Base-by-base conservation (phyloP, 1,284 basidiomycete genomes). In the Cutaneotrichosporon sp. region DNA sequence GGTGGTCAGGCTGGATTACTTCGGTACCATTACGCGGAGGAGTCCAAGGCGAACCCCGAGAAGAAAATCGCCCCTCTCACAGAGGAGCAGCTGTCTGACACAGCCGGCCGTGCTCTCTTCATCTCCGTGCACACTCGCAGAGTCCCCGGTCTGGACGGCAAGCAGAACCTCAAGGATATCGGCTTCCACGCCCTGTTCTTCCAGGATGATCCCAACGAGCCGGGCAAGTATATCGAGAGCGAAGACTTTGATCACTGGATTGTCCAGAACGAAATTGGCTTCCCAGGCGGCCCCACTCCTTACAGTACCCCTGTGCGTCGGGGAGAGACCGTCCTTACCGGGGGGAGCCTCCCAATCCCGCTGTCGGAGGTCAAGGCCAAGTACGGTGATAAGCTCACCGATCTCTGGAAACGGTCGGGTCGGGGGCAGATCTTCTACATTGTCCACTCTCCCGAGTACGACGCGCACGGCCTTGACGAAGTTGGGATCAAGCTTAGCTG, bases 181-280 rank as follows among this genome's bases (percentile, higher is more conserved):
- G 61, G 61, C 17, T 63, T 51, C 47, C 43, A 55, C 7, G 57
- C 51, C 9, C 22, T 34, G 10, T 61, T 55, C 55, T 63, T 52
- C 34, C 17, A 24, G 4, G 16, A 32, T 7, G 14, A 42, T 29
- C 32, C 47, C 10, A 19, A 38, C 10, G 51, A 62, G 10, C 51
- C 58, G 4, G 31, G 17, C 25, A 24, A 35, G 20, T 61, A 51
- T 33, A 68, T 65, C 24, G 61, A 65, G 38, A 56, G 54, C 32
- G 52, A 53, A 17, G 70, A 71, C 35, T 26, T 39, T 2, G 72
- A 67, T 0, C 68, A 71, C 60, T 69, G 61, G 63, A 61, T 68
- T 24, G 60, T 71, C 3, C 57, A 68, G 47, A 70, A 72, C 16
- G 52, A 49, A 29, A 25, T 47, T 22, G 29, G 37, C 7, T 29